Evolutionary conservation across 257 asterid genomes (phyloP).

Genomic region (Eucommia ulmoides): DNA sequence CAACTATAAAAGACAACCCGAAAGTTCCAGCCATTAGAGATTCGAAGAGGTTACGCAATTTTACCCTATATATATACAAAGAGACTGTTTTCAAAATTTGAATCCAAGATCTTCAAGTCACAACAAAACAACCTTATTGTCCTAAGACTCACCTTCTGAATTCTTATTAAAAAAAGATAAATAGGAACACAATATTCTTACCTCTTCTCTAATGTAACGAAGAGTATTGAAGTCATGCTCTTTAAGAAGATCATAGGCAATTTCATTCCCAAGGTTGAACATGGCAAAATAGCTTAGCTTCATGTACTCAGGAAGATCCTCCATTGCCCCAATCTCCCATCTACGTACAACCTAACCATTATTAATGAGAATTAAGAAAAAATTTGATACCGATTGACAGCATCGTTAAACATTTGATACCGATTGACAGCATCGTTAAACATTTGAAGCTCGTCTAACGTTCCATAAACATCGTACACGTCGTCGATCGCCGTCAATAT

Average conservation of each 20-base stretch:
- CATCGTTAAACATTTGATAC: too few relatives aligned
- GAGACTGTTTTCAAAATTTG: background rate
- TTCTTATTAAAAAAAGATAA: too few relatives aligned
- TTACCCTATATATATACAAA: background rate
- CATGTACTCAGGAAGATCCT: too few relatives aligned
- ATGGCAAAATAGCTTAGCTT: background rate
- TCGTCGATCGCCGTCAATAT: conserved; percentile 14
- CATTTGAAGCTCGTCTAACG: conserved; percentile 16
- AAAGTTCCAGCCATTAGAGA: too few relatives aligned
- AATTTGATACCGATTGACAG: conserved; percentile 34
- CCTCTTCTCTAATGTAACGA: background rate
- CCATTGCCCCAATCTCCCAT: background rate
- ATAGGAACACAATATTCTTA: too few relatives aligned
- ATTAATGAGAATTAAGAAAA: too few relatives aligned
- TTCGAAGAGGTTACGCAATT: too few relatives aligned
- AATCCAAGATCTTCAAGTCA: too few relatives aligned
- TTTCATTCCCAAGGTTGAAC: background rate
- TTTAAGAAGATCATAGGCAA: background rate
- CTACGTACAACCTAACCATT: too few relatives aligned
- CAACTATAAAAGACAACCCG: too few relatives aligned
- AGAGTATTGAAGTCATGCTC: background rate
- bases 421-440: conserved; percentile 27
- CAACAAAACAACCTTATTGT: too few relatives aligned
- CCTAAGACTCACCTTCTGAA: too few relatives aligned
- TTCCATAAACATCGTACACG: conserved; percentile 15